phyloP scores from a whole-genome alignment of 257 asterid species.

The Plectranthus barbatus region DNA sequence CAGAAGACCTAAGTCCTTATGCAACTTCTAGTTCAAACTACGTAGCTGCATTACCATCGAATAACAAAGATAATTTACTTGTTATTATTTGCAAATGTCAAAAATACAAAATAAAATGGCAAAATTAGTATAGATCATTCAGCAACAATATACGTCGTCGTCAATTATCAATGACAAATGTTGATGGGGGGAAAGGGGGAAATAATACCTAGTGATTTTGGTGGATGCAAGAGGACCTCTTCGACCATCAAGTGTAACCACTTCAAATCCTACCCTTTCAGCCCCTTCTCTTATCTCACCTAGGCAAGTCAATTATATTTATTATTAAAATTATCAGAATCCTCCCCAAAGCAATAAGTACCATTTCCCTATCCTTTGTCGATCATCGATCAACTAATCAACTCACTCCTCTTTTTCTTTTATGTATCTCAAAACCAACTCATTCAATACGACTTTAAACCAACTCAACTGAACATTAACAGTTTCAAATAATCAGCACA shows the following conservation, averaged over 20 bases:
- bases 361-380: background rate
- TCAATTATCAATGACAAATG: background rate
- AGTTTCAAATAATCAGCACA: background rate
- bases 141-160: background rate
- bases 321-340: background rate
- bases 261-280: slow-evolving; percentile 76
- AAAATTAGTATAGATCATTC: background rate
- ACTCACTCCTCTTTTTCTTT: background rate
- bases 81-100: background rate
- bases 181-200: background rate
- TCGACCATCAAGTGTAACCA: slow-evolving; percentile 69
- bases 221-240: slow-evolving; percentile 60
- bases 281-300: slow-evolving; percentile 79
- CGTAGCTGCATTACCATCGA: no score
- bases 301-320: slow-evolving; percentile 7
- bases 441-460: background rate
- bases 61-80: no score
- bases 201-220: slow-evolving; percentile 39
- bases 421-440: background rate
- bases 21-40: no score
- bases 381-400: slow-evolving; percentile 2
- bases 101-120: background rate
- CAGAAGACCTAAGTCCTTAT: no score
- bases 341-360: background rate
- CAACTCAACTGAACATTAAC: background rate